Evolutionary conservation across 2,329 filamentous ascomycete genomes (phyloP), one percentile per base, ranked within the genome.

Genomic region (Aspergillus jensenii): DNA sequence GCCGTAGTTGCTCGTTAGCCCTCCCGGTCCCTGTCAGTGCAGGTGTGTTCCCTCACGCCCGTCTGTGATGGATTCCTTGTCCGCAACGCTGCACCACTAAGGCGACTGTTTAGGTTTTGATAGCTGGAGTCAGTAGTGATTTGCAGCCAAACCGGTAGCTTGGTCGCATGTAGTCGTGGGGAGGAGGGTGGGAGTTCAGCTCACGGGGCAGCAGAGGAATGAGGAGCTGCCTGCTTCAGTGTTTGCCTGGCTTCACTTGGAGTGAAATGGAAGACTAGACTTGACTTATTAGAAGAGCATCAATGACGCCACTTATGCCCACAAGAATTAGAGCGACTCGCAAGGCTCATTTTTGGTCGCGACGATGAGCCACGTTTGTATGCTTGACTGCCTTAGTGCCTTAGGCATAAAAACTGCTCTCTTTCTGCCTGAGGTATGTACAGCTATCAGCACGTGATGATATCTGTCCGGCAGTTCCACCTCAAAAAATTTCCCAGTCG

Each of bases 381-480:
- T 55, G 53, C 55, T 53, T 58, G 15, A 14, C 11, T 55, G 53
- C 55, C 56, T 58, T 58, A 41, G 48, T 55, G 58, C 61, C 58
- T 62, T 31, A 62, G 59, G 57, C 52, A 51, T 17, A 27, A 49
- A 56, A 33, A n/a, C 25, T 19, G 12, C 19, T 6, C 11, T 11
- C n/a, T 15, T 12, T 9, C 0, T 35, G 58, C 67, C 68, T 68
- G 40, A 70, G 68, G 67, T 63, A 50, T 1, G 1, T 15, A 25
- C 2, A n/a, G 3, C 56, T 74, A 76, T 76, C 74, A 66, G 54
- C 74, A 76, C 74, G 74, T 76, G 74, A 71, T 55, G 74, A 75
- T 76, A 76, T 61, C 60, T 63, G 61, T 62, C 65, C 63, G 62
- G 53, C 55, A 64, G 65, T 50, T 73, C 67, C 70, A 71, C 66